These are phyloP conservation scores for Fomitopsis pulvina DNA, from an alignment of 768 basidiomycete species.

Conservation along the genomic window DNA sequence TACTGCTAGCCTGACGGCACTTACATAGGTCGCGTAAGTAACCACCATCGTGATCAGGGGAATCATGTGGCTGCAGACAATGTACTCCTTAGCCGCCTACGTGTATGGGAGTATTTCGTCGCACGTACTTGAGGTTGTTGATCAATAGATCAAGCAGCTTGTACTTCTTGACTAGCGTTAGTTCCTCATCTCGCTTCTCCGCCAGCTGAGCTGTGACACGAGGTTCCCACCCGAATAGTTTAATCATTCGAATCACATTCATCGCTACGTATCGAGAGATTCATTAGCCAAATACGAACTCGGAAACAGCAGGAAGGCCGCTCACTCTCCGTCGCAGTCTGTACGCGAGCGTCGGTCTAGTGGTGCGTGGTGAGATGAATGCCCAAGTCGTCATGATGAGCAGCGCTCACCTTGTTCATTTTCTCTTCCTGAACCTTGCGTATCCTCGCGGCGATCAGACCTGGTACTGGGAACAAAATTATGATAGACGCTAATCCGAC, in stretches of 20 bases:
- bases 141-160: slow-evolving; percentile 45
- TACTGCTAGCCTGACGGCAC: slow-evolving; percentile 11
- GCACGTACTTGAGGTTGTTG: slow-evolving; percentile 35
- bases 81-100: background rate
- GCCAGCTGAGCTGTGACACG: slow-evolving; percentile 47
- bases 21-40: slow-evolving; percentile 54
- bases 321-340: slow-evolving; percentile 35
- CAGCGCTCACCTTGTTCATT: slow-evolving; percentile 32
- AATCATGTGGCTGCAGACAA: slow-evolving; percentile 41
- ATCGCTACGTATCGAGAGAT: slow-evolving; percentile 20
- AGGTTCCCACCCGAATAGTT: slow-evolving; percentile 39
- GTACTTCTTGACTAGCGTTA: slow-evolving; percentile 44
- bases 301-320: background rate
- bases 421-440: slow-evolving; percentile 29
- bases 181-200: slow-evolving; percentile 55
- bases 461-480: slow-evolving; percentile 37
- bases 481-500: slow-evolving; percentile 35
- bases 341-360: slow-evolving; percentile 40
- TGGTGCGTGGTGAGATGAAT: background rate
- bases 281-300: slow-evolving; percentile 9
- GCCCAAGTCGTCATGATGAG: background rate
- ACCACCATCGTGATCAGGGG: slow-evolving; percentile 64
- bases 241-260: too few relatives aligned
- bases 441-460: slow-evolving; percentile 29
- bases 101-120: background rate